phyloP scores from a whole-genome alignment of 2,329 filamentous ascomycete genomes.

The Aureobasidium vineae region DNA sequence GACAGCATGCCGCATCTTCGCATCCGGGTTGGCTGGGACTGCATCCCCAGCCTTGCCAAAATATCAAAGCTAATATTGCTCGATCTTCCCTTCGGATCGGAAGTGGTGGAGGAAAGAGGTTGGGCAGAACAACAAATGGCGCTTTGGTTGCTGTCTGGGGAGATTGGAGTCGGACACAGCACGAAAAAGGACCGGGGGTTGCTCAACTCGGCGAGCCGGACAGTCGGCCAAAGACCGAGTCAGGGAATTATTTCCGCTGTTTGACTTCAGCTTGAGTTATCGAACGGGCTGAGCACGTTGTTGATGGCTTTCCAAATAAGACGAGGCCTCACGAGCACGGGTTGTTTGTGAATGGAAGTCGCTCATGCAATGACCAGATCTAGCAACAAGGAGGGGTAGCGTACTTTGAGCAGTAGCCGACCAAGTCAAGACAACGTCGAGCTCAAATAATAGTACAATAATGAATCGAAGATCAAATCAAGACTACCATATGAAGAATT shows the following conservation, averaged over 20 bases:
- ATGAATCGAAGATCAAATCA: background rate
- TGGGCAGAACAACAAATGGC: background rate
- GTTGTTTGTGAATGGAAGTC: constrained; percentile 1
- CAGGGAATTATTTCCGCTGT: background rate
- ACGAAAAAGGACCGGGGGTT: constrained; percentile 7
- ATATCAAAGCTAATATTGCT: constrained; percentile 9
- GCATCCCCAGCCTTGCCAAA: background rate
- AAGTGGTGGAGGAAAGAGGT: background rate
- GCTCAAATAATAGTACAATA: constrained; percentile 1
- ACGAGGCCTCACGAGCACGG: background rate
- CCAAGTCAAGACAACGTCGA: background rate
- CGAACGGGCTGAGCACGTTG: constrained; percentile 9
- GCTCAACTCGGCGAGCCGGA: background rate
- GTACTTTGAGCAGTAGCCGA: background rate
- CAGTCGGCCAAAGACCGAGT: background rate
- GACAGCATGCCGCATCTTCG: background rate
- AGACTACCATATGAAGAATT: background rate
- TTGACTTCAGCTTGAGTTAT: background rate
- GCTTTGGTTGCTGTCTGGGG: background rate
- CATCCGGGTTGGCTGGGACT: background rate
- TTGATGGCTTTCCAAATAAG: background rate
- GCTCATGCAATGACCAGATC: background rate
- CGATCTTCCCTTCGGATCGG: background rate
- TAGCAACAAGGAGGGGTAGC: background rate
- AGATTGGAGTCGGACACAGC: background rate